Evolutionary conservation across 2,329 filamentous ascomycete genomes (phyloP), one percentile per base, ranked within the genome.

Genomic region (Leptographium radiaticola): DNA sequence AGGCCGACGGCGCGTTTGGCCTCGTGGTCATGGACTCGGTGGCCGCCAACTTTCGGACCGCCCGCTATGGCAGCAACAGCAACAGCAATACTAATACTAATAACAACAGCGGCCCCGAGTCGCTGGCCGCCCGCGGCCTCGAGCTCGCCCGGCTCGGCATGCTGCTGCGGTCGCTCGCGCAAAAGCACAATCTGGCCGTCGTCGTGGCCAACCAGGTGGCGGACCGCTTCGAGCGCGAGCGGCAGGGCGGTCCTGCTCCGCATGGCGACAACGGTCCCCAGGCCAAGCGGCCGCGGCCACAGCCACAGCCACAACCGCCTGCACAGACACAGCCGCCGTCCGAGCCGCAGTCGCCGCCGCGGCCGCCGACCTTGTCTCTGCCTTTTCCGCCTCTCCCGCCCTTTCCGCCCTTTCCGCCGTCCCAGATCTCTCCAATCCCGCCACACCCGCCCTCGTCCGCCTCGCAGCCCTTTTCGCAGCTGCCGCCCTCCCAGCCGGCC

Each of bases 121-220:
- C 54, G 25, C 82, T 97, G 74, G 87, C 86, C 31, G 81, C 82
- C 42, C 81, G 93, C 57, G 84, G 84, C 58, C 75, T 79, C 51
- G 87, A 95, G 64, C 79, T 98, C 51, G 77, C 88, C 16, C 82
- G 83, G 34, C 72, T 95, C 2, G 87, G 91, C 39, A 79, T 83
- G 43, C 73, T 88, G 51, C 74, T 98, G 25, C 81, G 89, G 39
- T 77, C 84, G 42, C 71, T 97, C 1, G 93, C 93, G 1, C 78
- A 80, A 40, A 79, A 77, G 44, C 74, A 94, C 63, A 76, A 84
- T 59, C 73, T 96, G 47, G 90, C 89, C 30, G 76, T 98, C 33
- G 89, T 98, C 1, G 86, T 96, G 4, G 87, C 91, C 6, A 98
- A 98, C 65, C 93, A 98, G 68, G 91, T 98, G 34, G 87, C 88